A percentile compares a stretch with the other conserved stretches of the same genome.
These are phyloP conservation scores for Fusarium sp. DNA, from an alignment of 2,329 filamentous ascomycete genomes.

Conservation along the genomic window DNA sequence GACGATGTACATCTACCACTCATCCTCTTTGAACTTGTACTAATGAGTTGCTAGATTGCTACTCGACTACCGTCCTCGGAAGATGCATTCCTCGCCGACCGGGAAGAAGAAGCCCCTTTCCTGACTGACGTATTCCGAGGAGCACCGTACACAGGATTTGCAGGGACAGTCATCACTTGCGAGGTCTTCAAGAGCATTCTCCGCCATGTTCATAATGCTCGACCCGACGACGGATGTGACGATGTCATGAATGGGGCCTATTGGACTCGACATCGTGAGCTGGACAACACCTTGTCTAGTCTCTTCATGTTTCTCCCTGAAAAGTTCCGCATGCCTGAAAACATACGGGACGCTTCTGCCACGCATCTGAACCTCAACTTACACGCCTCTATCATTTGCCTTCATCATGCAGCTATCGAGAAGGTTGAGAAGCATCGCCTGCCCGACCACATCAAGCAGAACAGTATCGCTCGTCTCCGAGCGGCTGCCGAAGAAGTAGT, in stretches of 20 bases:
- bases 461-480: slow-evolving; percentile 79
- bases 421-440: slow-evolving; percentile 81
- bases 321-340: slow-evolving; percentile 76
- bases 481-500: slow-evolving; percentile 88
- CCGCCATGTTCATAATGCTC: slow-evolving; percentile 80
- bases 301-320: slow-evolving; percentile 84
- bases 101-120: slow-evolving; percentile 70
- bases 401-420: slow-evolving; percentile 90
- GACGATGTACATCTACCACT: slow-evolving; percentile 64
- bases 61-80: slow-evolving; percentile 87
- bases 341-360: slow-evolving; percentile 76
- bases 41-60: slow-evolving; percentile 63
- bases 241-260: slow-evolving; percentile 82
- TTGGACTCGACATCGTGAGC: slow-evolving; percentile 85
- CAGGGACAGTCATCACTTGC: slow-evolving; percentile 78
- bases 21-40: not conserved
- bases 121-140: slow-evolving; percentile 74
- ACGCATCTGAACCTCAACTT: slow-evolving; percentile 90
- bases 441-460: slow-evolving; percentile 71
- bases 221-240: slow-evolving; percentile 76
- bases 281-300: slow-evolving; percentile 85
- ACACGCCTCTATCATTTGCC: slow-evolving; percentile 87
- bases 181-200: slow-evolving; percentile 86
- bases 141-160: slow-evolving; percentile 76
- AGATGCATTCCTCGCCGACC: slow-evolving; percentile 77